A percentile compares a stretch with the other conserved stretches of the same genome.
phyloP scores from a whole-genome alignment of 2,329 filamentous ascomycete genomes.

The Pseudogymnoascus sp. region DNA sequence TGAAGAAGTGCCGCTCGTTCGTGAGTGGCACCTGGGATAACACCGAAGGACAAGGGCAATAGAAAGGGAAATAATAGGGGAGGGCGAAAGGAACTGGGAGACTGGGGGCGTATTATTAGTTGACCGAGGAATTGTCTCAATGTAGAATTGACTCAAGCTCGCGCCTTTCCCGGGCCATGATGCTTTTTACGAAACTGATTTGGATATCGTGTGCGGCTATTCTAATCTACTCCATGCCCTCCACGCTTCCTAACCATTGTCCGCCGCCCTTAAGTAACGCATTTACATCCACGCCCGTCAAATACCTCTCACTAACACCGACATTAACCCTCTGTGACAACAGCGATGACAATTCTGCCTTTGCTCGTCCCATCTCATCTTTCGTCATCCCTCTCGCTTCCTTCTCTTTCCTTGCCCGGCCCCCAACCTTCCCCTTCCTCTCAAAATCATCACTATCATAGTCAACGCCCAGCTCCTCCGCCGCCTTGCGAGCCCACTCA shows the following conservation, averaged over 20 bases:
- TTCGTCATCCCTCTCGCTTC: constrained; percentile 62
- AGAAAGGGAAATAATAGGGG: not conserved
- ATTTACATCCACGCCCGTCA: constrained; percentile 77
- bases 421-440: constrained; percentile 62
- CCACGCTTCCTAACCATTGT: constrained; percentile 31
- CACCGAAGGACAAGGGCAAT: not conserved
- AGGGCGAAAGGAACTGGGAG: not conserved
- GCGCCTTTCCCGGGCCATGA: not conserved
- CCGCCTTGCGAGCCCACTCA: constrained; percentile 74
- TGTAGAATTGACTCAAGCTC: not conserved
- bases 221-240: constrained; percentile 19
- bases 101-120: not conserved
- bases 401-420: constrained; percentile 67
- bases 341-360: constrained; percentile 64
- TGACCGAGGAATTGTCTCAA: not conserved
- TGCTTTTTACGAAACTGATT: not conserved
- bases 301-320: constrained; percentile 79
- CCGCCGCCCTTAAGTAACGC: constrained; percentile 59
- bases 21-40: not conserved
- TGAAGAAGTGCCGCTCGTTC: not conserved
- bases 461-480: constrained; percentile 88
- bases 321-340: constrained; percentile 71
- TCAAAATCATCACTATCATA: constrained; percentile 87
- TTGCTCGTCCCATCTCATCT: constrained; percentile 62
- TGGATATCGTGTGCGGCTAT: constrained; percentile 11